These are phyloP conservation scores for Neodidymelliopsis sp. DNA, from an alignment of 2,329 filamentous ascomycete genomes.

Conservation along the genomic window DNA sequence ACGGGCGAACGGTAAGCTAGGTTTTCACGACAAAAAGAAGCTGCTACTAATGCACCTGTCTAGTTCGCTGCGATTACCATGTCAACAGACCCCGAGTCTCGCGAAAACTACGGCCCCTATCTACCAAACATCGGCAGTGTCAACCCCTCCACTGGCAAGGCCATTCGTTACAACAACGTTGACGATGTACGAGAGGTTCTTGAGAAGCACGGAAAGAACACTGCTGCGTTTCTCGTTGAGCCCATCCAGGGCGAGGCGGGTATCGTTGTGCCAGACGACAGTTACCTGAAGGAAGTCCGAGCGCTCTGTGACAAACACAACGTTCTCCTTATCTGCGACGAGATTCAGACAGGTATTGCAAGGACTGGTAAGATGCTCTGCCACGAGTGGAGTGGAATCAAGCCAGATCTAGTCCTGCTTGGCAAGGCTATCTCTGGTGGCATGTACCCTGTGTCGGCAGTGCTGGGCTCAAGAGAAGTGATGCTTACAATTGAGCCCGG, in stretches of 20 bases:
- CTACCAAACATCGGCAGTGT: conserved; percentile 84
- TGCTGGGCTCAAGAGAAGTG: conserved; percentile 85
- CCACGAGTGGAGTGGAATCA: conserved; percentile 93
- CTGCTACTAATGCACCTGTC: conserved; percentile 17
- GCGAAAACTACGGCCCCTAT: conserved; percentile 96
- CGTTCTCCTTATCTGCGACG: conserved; percentile 93
- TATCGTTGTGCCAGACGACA: conserved; percentile 91
- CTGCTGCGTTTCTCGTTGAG: conserved; percentile 92
- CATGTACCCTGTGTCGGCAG: conserved; percentile 98
- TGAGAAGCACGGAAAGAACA: conserved; percentile 80
- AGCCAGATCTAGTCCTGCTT: conserved; percentile 91
- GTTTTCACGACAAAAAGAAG: neutral
- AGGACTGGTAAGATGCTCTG: conserved; percentile 93
- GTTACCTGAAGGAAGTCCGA: conserved; percentile 81
- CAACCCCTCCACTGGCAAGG: conserved; percentile 76
- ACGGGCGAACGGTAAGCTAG: conserved; percentile 82
- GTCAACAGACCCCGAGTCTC: conserved; percentile 93
- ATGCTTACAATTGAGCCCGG: conserved; percentile 97
- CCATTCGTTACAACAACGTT: conserved; percentile 87
- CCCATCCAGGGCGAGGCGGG: conserved; percentile 98
- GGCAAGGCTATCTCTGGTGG: conserved; percentile 98
- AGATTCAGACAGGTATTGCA: conserved; percentile 98
- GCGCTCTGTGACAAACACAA: conserved; percentile 94
- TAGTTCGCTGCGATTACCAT: conserved; percentile 94
- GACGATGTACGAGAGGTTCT: conserved; percentile 80